Evolutionary conservation across 768 basidiomycete genomes (phyloP), one percentile per base, ranked within the genome.

Genomic region (Leccinum imitatum): DNA sequence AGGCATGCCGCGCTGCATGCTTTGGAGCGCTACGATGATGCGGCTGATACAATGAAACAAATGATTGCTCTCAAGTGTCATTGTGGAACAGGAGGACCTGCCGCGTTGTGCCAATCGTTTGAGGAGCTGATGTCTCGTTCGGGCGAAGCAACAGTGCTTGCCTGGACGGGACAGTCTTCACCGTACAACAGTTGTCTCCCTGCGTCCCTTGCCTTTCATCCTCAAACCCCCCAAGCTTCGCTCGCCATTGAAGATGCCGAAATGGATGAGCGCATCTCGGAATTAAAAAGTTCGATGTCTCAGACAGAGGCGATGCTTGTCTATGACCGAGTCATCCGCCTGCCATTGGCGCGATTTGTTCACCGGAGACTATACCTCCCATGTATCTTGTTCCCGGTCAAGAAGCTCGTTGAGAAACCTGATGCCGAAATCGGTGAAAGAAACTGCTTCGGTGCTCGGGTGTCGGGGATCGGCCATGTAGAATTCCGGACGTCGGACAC

Each of bases 101-200:
- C 48, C 6, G 63, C 63, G 0, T n/a, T 65, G 6, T 39, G 37
- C 37, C 37, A 39, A 17, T 15, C 15, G 15, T 17, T 39, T 17
- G 37, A 39, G 15, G 14, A 62, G 53, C 3, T 65, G 11, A 46
- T 65, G 7, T 4, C 41, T 3, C 64, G 64, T 14, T 54, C 39
- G 3, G 57, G 60, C 1, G 21, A 39, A 39, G 14, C 15, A 39
- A 39, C 37, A 39, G 15, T 39, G 37, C 37, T 39, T 15, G 37
- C 37, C 15, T 65, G 64, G 64, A n/a, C 33, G 4, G 63, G 63
- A 13, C 33, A 53, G 15, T 44, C 63, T 3, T 65, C 64, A 1
- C 3, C 31, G 8, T 65, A 65, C 25, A 65, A 65, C 8, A 65
- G 62, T 10, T 64, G 63, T 23, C 58, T 64, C 25, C 63, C 63